Percentiles rank a stretch among this genome's conserved stretches.
phyloP scores from a whole-genome alignment of 805 yeast genomes.

The Middelhovenomyces tepae region DNA sequence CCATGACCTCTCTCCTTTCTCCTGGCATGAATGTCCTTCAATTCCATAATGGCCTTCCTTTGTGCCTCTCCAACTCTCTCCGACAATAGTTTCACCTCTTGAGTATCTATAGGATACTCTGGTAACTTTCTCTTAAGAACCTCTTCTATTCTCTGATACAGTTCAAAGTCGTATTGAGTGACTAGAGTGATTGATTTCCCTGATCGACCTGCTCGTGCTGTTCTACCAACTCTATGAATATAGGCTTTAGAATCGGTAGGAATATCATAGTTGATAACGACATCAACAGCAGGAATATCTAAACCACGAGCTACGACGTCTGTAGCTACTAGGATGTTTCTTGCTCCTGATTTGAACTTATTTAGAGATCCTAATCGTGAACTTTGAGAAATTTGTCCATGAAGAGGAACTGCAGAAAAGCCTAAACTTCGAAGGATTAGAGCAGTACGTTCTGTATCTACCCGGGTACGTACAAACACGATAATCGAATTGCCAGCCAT shows the following conservation, averaged over 20 bases:
- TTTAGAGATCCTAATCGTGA: conserved; percentile 88
- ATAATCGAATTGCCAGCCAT: conserved; percentile 77
- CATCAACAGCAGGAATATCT: conserved; percentile 87
- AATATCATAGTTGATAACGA: conserved; percentile 84
- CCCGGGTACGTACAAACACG: conserved; percentile 89
- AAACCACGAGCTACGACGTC: conserved; percentile 97
- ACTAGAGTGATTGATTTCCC: conserved; percentile 82
- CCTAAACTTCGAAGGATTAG: conserved; percentile 71
- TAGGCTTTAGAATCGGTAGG: conserved; percentile 96
- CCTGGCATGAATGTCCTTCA: conserved; percentile 55
- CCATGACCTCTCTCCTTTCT: conserved; percentile 34
- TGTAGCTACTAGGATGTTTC: conserved; percentile 84
- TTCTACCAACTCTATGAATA: conserved; percentile 96
- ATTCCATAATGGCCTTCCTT: conserved; percentile 78
- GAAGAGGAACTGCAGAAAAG: conserved; percentile 84
- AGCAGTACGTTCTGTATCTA: conserved; percentile 88
- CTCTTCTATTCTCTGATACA: conserved; percentile 83
- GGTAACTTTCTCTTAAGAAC: conserved; percentile 69
- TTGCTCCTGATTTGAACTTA: conserved; percentile 89
- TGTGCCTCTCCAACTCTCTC: conserved; percentile 86
- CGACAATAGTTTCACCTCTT: conserved; percentile 66
- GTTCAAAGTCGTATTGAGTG: conserved; percentile 89
- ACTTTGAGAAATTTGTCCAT: conserved; percentile 91
- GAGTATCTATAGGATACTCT: conserved; percentile 71
- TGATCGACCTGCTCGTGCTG: conserved; percentile 92